Evolutionary conservation across 345 rosid species (phyloP).

Genomic region (Aquilaria yunnanensis): DNA sequence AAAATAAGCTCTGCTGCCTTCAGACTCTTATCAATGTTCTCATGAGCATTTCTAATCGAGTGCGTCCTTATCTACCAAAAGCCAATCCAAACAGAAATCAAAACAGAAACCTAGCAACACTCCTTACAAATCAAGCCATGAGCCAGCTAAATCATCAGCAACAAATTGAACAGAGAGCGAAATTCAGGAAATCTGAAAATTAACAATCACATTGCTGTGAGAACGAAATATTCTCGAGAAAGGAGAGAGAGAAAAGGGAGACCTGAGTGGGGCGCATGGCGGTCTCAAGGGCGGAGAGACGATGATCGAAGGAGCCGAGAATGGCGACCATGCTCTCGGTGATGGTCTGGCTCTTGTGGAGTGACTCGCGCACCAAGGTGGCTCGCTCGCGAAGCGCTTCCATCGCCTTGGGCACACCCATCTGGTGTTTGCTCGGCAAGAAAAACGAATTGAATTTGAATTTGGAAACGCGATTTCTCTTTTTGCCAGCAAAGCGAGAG

Average conservation of each 20-base stretch:
- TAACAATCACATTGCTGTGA: background rate
- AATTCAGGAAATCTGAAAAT: no score
- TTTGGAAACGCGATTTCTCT: no score
- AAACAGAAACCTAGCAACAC: background rate
- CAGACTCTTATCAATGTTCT: conserved; percentile 78
- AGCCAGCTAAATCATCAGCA: no score
- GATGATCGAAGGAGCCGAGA: conserved; percentile 94
- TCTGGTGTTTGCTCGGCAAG: conserved; percentile 1
- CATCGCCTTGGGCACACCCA: conserved; percentile 71
- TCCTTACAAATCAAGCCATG: background rate
- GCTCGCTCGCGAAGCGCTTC: conserved; percentile 57
- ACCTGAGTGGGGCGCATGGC: conserved; percentile 99
- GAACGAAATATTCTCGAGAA: background rate
- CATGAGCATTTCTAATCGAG: conserved; percentile 83
- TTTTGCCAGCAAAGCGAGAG: background rate
- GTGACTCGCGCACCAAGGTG: conserved; percentile 49
- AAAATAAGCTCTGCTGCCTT: conserved; percentile 75
- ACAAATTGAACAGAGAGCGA: no score
- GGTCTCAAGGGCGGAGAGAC: conserved; percentile 96
- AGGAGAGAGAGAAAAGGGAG: background rate
- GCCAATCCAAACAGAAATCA: background rate
- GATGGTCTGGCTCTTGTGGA: conserved; percentile 80
- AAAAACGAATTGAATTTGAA: background rate
- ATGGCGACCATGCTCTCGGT: conserved; percentile 90
- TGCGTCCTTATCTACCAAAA: conserved; percentile 74